A percentile compares a stretch with the other conserved stretches of the same genome.
Evolutionary conservation across 78 protist genomes (phyloP).

Genomic region (Mantamonas sphyraenae): DNA sequence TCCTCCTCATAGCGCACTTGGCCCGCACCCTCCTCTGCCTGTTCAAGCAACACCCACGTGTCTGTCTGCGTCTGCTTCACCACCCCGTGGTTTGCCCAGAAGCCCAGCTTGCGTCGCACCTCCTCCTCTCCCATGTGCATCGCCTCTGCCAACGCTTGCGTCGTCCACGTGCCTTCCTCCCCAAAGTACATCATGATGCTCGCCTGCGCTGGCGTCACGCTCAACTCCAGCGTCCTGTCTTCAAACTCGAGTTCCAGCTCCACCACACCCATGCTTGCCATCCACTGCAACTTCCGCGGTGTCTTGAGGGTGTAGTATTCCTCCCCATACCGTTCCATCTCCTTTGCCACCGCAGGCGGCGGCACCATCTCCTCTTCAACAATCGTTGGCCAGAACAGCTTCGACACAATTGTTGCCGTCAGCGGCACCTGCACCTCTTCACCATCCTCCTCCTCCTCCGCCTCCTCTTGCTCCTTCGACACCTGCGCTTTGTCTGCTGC

Average conservation of each 20-base stretch:
- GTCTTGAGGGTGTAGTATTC: constrained; percentile 43
- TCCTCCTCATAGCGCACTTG: constrained; percentile 2
- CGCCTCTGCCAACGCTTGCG: constrained; percentile 1
- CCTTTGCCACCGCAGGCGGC: constrained; percentile 13
- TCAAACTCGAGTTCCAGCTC: constrained; percentile 38
- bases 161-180: neutral
- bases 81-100: constrained; percentile 46
- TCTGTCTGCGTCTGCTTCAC: constrained; percentile 6
- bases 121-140: constrained; percentile 14
- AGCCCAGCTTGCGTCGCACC: constrained; percentile 22
- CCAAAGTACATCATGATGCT: constrained; percentile 31
- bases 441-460: neutral
- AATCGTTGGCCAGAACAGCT: constrained; percentile 65
- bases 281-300: constrained; percentile 60
- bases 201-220: constrained; percentile 55
- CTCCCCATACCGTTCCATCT: constrained; percentile 27
- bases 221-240: constrained; percentile 10
- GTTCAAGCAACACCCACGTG: neutral
- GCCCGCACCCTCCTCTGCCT: neutral
- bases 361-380: constrained; percentile 21
- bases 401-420: constrained; percentile 33
- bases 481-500: constrained; percentile 5
- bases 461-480: neutral
- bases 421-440: too few species aligned
- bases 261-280: constrained; percentile 53